Base-by-base conservation (phyloP, 331 rosid genomes). In the Quercus tomentella region DNA sequence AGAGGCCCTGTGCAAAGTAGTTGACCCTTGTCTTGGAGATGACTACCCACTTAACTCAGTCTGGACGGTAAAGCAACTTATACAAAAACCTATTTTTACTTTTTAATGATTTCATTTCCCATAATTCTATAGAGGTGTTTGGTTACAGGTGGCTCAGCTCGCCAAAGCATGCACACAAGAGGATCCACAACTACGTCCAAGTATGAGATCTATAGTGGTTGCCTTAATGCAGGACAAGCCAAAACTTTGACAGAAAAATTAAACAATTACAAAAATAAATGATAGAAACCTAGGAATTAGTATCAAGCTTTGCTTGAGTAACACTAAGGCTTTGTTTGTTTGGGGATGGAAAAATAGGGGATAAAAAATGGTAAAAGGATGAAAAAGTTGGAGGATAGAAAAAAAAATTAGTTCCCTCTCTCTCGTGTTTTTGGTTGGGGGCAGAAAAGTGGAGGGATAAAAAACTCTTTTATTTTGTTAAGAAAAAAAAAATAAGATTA, bases 161-260 rank as follows among this genome's bases (percentile, higher is more conserved):
- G 98, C 91, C 31, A 91, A 80, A 72, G 92, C 92, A 10, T 94
- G 98, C 75, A 90, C 94, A 4, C 84, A 89, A 45, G 86, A 78
- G 41, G 88, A 91, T 49, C 94, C 94, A 22, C 89, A 89, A 11
- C 67, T 79, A 62, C 97, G 98, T 9, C 97, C 97, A 33, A 89
- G 80, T 71, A 94, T 92, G 97, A 88, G 97, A 78, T 86, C 93
- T 7, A 83, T 91, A 41, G 97, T 94, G 73, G 93, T 94, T 73
- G 93, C 92, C 33, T 89, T 94, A 14, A 87, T 89, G 92, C 11
- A 37, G 45, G 11, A 37, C 45, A 37, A 37, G 11, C 43, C 43
- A 37, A 7, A 7, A 37, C 43, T 37, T 37, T 37, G 43, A 37
- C 43, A 37, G 43, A 37, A 37, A 37, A 37, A 37, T 37, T 37